Conservation (phyloP, 345 rosid species). For the Citrus reticulata region DNA sequence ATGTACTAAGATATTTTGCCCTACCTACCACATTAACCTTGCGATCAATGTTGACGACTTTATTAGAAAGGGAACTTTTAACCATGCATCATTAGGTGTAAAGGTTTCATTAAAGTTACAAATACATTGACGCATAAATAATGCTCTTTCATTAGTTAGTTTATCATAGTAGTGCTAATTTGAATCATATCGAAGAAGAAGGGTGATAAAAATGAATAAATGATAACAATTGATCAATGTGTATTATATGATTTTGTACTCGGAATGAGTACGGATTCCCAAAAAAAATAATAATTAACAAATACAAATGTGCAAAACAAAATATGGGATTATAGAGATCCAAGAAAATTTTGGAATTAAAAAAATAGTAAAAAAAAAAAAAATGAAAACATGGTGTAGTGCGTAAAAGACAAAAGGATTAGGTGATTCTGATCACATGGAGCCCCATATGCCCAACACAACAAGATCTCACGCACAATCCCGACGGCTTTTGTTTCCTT, state of each 20-base stretch:
- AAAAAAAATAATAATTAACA: not conserved
- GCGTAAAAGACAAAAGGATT: constrained; percentile 18
- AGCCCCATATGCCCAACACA: constrained; percentile 30
- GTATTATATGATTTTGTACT: not conserved
- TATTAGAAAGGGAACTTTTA: no score
- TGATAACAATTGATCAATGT: not conserved
- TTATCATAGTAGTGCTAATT: not conserved
- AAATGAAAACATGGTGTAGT: not conserved
- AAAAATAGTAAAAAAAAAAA: not conserved
- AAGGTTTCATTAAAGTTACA: not conserved
- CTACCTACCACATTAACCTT: no score
- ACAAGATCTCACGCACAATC: constrained; percentile 1
- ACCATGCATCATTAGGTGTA: not conserved
- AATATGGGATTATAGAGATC: not conserved
- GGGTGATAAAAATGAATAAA: no score
- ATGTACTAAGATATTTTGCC: no score
- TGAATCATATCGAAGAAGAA: not conserved
- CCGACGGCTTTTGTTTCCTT: constrained; percentile 25
- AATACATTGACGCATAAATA: not conserved
- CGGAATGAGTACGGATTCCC: constrained; percentile 6
- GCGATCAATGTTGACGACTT: no score
- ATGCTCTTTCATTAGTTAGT: not conserved
- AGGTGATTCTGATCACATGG: constrained; percentile 25
- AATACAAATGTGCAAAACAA: not conserved
- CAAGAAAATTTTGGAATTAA: not conserved